Evolutionary conservation across 768 basidiomycete genomes (phyloP).

Genomic region (Pisolithus orientalis): DNA sequence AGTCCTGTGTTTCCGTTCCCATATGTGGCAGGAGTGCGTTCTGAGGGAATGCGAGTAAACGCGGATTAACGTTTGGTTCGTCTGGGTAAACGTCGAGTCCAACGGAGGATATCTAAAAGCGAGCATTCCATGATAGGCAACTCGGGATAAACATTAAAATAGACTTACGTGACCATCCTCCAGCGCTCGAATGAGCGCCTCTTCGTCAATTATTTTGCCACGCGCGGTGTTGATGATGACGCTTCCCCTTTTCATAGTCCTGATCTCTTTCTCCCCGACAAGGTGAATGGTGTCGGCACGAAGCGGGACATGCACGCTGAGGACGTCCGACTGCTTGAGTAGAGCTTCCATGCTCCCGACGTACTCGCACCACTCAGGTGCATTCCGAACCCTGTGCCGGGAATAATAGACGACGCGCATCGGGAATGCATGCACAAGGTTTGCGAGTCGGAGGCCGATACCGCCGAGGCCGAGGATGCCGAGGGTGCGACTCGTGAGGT

Average conservation of each 20-base stretch:
- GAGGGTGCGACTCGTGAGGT: constrained; percentile 62
- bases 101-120: constrained; percentile 59
- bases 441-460: constrained; percentile 64
- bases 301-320: constrained; percentile 84
- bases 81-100: constrained; percentile 86
- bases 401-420: constrained; percentile 88
- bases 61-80: constrained; percentile 75
- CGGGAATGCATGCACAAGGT: constrained; percentile 72
- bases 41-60: constrained; percentile 73
- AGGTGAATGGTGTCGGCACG: constrained; percentile 65
- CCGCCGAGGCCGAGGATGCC: constrained; percentile 75
- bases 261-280: constrained; percentile 71
- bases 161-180: constrained; percentile 79
- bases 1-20: constrained; percentile 83
- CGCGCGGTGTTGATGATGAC: constrained; percentile 85
- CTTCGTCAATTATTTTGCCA: constrained; percentile 88
- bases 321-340: constrained; percentile 67
- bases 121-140: constrained; percentile 4
- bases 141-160: not conserved
- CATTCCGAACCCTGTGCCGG: constrained; percentile 48
- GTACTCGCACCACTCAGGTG: constrained; percentile 75
- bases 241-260: constrained; percentile 68
- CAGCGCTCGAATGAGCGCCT: constrained; percentile 77
- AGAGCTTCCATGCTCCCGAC: constrained; percentile 59
- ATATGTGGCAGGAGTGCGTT: constrained; percentile 87